These are phyloP conservation scores for Clitocybe nebularis DNA, from an alignment of 1,284 basidiomycete species.

Conservation along the genomic window DNA sequence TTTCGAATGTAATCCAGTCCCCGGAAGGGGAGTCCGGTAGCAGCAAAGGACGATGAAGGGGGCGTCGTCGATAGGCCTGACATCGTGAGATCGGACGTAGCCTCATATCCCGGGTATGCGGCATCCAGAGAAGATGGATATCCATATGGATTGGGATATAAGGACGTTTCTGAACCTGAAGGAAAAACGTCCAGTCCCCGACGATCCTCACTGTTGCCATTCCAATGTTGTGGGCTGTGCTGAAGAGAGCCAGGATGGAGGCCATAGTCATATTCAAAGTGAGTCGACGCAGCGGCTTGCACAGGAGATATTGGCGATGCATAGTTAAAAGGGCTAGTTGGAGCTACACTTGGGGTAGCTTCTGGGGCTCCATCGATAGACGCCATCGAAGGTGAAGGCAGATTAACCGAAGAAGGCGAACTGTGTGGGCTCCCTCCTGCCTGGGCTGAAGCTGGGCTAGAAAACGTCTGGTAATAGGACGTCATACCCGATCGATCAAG, in stretches of 20 bases:
- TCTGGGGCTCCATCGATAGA: conserved; percentile 39
- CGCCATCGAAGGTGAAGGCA: conserved; percentile 63
- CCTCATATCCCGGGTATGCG: conserved; percentile 41
- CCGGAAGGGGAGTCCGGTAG: conserved; percentile 71
- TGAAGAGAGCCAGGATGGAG: conserved; percentile 42
- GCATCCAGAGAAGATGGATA: conserved; percentile 46
- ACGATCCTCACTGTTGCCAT: conserved; percentile 33
- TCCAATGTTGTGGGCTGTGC: conserved; percentile 41
- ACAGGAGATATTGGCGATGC: conserved; percentile 46
- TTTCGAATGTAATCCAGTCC: conserved; percentile 78
- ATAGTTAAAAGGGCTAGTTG: conserved; percentile 34
- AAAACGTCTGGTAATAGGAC: conserved; percentile 47
- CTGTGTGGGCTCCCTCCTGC: conserved; percentile 57
- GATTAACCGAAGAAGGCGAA: conserved; percentile 66
- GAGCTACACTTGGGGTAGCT: conserved; percentile 38
- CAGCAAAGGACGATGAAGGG: conserved; percentile 57
- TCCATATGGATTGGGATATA: conserved; percentile 36
- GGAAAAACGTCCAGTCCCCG: conserved; percentile 39
- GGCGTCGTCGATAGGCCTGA: conserved; percentile 51
- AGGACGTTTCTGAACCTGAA: conserved; percentile 29
- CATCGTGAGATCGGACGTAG: conserved; percentile 33
- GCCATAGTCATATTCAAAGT: conserved; percentile 55
- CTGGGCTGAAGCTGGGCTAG: conserved; percentile 44
- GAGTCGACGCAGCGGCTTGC: conserved; percentile 43
- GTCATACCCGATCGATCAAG: conserved; percentile 34